Base-by-base conservation (phyloP, 2,329 filamentous ascomycete species). In the Ilyonectria robusta region DNA sequence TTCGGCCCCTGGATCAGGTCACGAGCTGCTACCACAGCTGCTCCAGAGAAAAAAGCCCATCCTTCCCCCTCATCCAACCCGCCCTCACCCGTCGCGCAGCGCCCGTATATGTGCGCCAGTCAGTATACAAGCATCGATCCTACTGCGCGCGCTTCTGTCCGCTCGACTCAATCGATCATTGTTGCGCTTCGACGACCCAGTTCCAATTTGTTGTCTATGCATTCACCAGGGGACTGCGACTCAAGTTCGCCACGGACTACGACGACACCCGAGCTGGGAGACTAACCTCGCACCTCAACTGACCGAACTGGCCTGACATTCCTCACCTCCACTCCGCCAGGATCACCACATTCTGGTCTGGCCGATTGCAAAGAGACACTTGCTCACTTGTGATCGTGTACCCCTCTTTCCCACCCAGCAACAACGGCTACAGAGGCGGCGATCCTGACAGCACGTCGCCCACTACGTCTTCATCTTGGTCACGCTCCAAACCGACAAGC, bases 1-100 rank as follows among this genome's bases (percentile, higher is more conserved):
- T 63, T 23, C 51, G 56, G 51, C 65, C 72, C 72, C 70, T 62
- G 66, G 66, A 62, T 64, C 71, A 61, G 70, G 73, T 75, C 73
- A 75, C 73, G 73, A 70, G 73, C 70, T 46, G 61, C 53, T 59
- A 59, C 26, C 62, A 65, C 59, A 59, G 59, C 53, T 71, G 72
- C 70, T 72, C 67, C 66, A 71, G 70, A 71, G 40, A 74, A 70
- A 47, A 65, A 66, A 63, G 47, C 57, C 50, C 62, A 51, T 65
- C 67, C 64, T 65, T 59, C 70, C 65, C 62, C 59, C 69, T 71
- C 70, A 67, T 60, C 58, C 66, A 58, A 64, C 58, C 63, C 53
- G 63, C 63, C 58, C 35, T 66, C 46, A 58, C 53, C 50, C 48
- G 56, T 57, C 47, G 21, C 37, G 21, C 40, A 61, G 57, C 53